Evolutionary conservation across 352 stramenopile genomes (phyloP).

Genomic region (Phytophthora aleatoria): DNA sequence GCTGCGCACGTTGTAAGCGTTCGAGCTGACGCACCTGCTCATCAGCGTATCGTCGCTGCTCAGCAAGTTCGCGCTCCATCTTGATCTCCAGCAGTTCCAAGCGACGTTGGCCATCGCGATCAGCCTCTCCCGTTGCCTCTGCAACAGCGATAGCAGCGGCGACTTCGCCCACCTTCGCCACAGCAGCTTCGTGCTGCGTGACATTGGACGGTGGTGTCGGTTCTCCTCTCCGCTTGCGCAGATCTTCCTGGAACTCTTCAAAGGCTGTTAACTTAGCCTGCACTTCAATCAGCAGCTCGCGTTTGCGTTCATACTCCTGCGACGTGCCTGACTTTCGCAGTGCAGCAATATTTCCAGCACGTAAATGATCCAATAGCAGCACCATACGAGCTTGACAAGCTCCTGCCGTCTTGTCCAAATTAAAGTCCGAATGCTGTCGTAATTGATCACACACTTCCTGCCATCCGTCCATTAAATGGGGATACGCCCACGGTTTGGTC

Average conservation of each 20-base stretch:
- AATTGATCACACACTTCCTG: constrained; percentile 33
- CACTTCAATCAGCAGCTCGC: constrained; percentile 29
- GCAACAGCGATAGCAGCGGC: constrained; percentile 28
- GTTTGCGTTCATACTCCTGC: constrained; percentile 38
- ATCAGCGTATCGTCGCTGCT: constrained; percentile 34
- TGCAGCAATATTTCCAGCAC: constrained; percentile 33
- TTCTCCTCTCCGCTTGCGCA: constrained; percentile 20
- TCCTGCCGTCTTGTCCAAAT: constrained; percentile 41
- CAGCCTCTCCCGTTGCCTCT: constrained; percentile 21
- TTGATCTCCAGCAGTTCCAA: constrained; percentile 39
- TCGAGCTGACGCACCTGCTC: constrained; percentile 36
- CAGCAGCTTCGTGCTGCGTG: constrained; percentile 33
- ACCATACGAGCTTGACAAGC: constrained; percentile 37
- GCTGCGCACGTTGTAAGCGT: constrained; percentile 28
- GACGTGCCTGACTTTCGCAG: constrained; percentile 35
- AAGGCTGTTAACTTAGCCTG: constrained; percentile 24
- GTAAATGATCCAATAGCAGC: constrained; percentile 39
- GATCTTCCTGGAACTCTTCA: constrained; percentile 22
- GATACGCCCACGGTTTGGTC: constrained; percentile 37
- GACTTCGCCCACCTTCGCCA: constrained; percentile 30
- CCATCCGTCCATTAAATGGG: constrained; percentile 42
- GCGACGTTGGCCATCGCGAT: constrained; percentile 25
- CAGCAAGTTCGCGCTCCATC: constrained; percentile 40
- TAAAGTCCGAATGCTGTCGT: constrained; percentile 17
- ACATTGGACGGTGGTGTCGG: neutral